Conservation (phyloP, 169 alveolate genomes). For the Cryptosporidium andersoni region DNA sequence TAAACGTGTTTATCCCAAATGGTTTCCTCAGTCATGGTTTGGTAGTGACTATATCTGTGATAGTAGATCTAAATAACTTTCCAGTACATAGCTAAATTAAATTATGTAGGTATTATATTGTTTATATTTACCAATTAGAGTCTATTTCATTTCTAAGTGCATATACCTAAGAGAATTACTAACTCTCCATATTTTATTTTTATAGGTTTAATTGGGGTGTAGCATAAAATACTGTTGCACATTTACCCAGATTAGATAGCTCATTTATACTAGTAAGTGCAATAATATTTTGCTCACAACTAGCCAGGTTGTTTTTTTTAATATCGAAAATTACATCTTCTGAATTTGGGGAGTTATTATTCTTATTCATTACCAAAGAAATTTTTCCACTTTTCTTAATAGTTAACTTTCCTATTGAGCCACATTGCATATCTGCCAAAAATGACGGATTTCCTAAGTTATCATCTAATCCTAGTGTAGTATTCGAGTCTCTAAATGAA, state of each 20-base stretch:
- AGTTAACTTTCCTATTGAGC: conserved; percentile 48
- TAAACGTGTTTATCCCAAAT: conserved; percentile 87
- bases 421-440: conserved; percentile 40
- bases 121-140: background rate
- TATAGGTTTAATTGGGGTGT: conserved; percentile 21
- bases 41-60: background rate
- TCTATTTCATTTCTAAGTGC: background rate
- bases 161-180: background rate
- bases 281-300: conserved; percentile 36
- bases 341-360: background rate
- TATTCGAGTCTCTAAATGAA: background rate
- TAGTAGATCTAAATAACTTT: background rate
- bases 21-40: conserved; percentile 73
- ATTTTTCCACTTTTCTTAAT: conserved; percentile 12
- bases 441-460: conserved; percentile 9
- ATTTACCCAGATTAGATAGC: conserved; percentile 39
- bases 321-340: conserved; percentile 7
- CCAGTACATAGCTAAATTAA: background rate
- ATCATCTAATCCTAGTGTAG: background rate
- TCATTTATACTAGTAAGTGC: conserved; percentile 55
- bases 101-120: background rate
- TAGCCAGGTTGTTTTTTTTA: background rate
- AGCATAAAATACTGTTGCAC: conserved; percentile 29
- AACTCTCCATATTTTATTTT: background rate
- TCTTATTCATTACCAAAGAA: background rate